Percentiles rank a stretch among this genome's conserved stretches.
These are phyloP conservation scores for Rosa lucieae DNA, from an alignment of 306 rosid genomes.

Conservation along the genomic window DNA sequence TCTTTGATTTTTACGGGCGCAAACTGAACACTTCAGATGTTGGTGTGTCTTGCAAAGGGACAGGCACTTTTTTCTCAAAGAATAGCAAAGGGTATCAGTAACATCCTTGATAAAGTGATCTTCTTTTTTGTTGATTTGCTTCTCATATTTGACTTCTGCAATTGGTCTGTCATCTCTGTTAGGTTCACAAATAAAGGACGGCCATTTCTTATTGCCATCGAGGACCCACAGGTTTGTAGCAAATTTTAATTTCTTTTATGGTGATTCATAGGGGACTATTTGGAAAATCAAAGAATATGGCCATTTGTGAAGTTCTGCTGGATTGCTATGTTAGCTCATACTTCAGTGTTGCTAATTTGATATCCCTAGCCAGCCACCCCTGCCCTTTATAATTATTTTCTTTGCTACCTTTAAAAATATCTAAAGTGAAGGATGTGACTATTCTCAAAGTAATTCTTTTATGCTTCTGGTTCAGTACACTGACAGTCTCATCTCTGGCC, in stretches of 20 bases:
- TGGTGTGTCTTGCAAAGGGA: slow-evolving; percentile 81
- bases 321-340: neutral
- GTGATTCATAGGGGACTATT: neutral
- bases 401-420: neutral
- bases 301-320: neutral
- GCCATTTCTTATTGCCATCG: slow-evolving; percentile 74
- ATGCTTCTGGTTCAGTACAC: neutral
- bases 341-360: neutral
- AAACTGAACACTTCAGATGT: slow-evolving; percentile 91
- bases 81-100: slow-evolving; percentile 58
- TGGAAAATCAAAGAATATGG: neutral
- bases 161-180: slow-evolving; percentile 17
- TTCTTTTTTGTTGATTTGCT: neutral
- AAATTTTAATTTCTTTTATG: slow-evolving; percentile 2
- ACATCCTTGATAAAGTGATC: slow-evolving; percentile 15
- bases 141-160: slow-evolving; percentile 8
- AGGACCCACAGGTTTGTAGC: slow-evolving; percentile 91
- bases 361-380: neutral
- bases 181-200: slow-evolving; percentile 63
- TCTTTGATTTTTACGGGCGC: slow-evolving; percentile 90
- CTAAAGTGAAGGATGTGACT: neutral
- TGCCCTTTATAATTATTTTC: neutral
- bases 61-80: slow-evolving; percentile 75
- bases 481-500: neutral
- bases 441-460: neutral